A percentile compares a stretch with the other conserved stretches of the same genome.
Conservation (phyloP, 2,329 filamentous ascomycete species). For the Alternaria brassicae region DNA sequence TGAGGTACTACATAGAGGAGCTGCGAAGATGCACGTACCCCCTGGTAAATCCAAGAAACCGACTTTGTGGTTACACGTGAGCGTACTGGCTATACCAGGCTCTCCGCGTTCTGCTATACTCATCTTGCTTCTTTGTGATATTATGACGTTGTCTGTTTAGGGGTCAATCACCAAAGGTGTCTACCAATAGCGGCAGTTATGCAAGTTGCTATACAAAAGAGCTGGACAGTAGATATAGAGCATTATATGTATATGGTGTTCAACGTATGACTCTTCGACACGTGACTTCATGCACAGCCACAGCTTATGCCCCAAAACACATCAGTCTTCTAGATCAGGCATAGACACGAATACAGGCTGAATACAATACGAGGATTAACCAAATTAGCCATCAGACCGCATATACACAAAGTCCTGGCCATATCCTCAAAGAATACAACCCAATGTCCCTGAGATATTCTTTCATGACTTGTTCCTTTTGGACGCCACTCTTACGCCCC, state of each 20-base stretch:
- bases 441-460: too few relatives aligned
- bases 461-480: too few relatives aligned
- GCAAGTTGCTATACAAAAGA: background rate
- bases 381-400: too few relatives aligned
- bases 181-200: background rate
- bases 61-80: background rate
- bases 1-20: background rate
- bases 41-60: background rate
- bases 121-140: background rate
- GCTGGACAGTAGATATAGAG: too few relatives aligned
- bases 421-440: background rate
- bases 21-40: background rate
- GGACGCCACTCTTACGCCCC: too few relatives aligned
- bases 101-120: background rate
- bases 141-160: background rate
- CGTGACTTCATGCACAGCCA: background rate
- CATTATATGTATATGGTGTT: too few relatives aligned
- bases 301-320: background rate
- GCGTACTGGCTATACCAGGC: background rate
- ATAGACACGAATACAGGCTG: too few relatives aligned
- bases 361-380: too few relatives aligned
- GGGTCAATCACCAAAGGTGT: background rate
- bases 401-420: background rate
- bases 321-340: background rate
- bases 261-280: background rate